Conservation (phyloP, 257 asterid genomes). For the Osmanthus fragrans region DNA sequence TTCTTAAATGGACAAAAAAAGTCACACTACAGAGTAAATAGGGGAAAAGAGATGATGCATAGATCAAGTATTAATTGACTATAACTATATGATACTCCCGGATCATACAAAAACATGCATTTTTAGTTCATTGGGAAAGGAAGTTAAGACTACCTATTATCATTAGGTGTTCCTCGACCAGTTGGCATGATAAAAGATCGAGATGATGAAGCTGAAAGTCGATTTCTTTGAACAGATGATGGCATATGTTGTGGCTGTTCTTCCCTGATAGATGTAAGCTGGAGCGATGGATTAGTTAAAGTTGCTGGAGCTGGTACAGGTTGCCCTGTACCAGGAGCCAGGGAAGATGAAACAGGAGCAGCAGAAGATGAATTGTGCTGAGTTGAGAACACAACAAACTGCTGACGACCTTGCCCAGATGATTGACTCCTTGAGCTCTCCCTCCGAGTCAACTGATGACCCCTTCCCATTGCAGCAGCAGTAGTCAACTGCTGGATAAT, state of each 20-base stretch:
- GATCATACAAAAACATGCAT: neutral
- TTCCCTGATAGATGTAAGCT: slow-evolving; percentile 22
- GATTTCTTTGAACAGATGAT: slow-evolving; percentile 39
- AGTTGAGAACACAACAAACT: slow-evolving; percentile 53
- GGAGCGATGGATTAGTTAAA: slow-evolving; percentile 32
- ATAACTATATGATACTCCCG: neutral
- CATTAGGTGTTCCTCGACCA: slow-evolving; percentile 36
- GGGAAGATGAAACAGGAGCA: slow-evolving; percentile 34
- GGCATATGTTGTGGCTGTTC: slow-evolving; percentile 33
- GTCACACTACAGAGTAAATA: slow-evolving; percentile 7
- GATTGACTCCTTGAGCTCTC: slow-evolving; percentile 61
- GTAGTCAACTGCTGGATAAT: slow-evolving; percentile 91
- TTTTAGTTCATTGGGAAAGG: neutral
- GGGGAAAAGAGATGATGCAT: neutral
- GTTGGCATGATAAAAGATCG: slow-evolving; percentile 36
- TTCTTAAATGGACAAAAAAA: slow-evolving; percentile 39
- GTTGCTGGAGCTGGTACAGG: slow-evolving; percentile 36
- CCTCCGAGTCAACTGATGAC: slow-evolving; percentile 62
- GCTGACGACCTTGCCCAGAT: slow-evolving; percentile 59
- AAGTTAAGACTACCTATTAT: slow-evolving; percentile 50
- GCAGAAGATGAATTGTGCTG: slow-evolving; percentile 53
- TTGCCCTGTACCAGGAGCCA: slow-evolving; percentile 41
- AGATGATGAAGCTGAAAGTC: slow-evolving; percentile 53
- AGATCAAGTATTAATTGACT: neutral
- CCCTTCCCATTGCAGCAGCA: slow-evolving; percentile 90